These are phyloP conservation scores for Yueomyces sp. DNA, from an alignment of 805 yeast species.

Conservation along the genomic window DNA sequence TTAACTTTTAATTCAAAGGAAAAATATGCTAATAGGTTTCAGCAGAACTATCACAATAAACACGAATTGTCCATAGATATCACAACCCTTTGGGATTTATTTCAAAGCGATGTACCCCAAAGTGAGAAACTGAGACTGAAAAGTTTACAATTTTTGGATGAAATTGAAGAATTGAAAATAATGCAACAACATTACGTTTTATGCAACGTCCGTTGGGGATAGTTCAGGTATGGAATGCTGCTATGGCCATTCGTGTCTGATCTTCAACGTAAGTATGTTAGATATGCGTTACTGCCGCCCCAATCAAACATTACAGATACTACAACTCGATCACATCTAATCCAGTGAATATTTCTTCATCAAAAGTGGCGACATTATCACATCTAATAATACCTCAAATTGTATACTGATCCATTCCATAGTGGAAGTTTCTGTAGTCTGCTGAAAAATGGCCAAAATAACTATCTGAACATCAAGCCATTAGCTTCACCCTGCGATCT, in stretches of 20 bases:
- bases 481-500: slow-evolving; percentile 58
- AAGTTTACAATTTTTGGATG: slow-evolving; percentile 41
- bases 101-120: slow-evolving; percentile 20
- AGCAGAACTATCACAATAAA: not conserved
- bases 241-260: too few species aligned
- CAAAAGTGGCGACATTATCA: too few species aligned
- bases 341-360: too few species aligned
- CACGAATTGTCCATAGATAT: slow-evolving; percentile 1
- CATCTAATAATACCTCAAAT: too few species aligned
- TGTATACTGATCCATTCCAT: too few species aligned
- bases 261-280: too few species aligned
- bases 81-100: slow-evolving; percentile 25
- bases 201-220: slow-evolving; percentile 15
- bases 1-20: slow-evolving; percentile 28
- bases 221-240: too few species aligned
- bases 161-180: slow-evolving; percentile 41
- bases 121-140: slow-evolving; percentile 31
- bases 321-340: too few species aligned
- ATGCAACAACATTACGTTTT: slow-evolving; percentile 42
- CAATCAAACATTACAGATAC: too few species aligned
- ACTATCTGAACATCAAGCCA: slow-evolving; percentile 41
- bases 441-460: not conserved
- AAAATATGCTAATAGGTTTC: slow-evolving; percentile 14
- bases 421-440: too few species aligned
- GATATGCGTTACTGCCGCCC: too few species aligned